Evolutionary conservation across 2,329 filamentous ascomycete genomes (phyloP).

Genomic region (Fusarium sp.): DNA sequence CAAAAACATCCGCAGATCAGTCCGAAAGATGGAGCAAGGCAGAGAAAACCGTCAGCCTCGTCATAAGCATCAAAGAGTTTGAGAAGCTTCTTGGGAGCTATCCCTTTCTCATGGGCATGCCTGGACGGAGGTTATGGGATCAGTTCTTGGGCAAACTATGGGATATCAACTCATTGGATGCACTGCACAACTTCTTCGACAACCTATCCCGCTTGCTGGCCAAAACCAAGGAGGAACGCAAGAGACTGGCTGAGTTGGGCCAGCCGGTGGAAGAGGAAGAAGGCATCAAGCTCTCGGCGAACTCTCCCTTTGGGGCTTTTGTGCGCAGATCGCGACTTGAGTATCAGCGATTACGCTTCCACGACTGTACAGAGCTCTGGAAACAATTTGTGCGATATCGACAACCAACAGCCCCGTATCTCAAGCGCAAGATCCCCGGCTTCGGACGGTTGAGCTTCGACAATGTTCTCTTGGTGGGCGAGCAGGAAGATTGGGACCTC

Average conservation of each 20-base stretch:
- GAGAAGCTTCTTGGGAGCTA: conserved; percentile 66
- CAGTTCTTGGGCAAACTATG: conserved; percentile 83
- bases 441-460: conserved; percentile 69
- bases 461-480: conserved; percentile 61
- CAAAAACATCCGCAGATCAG: conserved; percentile 44
- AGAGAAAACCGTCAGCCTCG: conserved; percentile 61
- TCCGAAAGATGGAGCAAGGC: conserved; percentile 58
- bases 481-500: conserved; percentile 60
- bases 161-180: conserved; percentile 83
- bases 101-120: conserved; percentile 66
- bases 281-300: conserved; percentile 72
- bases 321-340: conserved; percentile 81
- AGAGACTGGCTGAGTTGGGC: conserved; percentile 61
- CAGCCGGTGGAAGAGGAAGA: conserved; percentile 58
- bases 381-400: conserved; percentile 83
- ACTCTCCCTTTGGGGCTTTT: conserved; percentile 84
- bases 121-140: conserved; percentile 88
- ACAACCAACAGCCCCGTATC: conserved; percentile 74
- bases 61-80: conserved; percentile 67
- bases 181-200: conserved; percentile 80
- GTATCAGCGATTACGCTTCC: conserved; percentile 82
- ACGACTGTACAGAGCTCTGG: conserved; percentile 83
- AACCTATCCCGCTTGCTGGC: conserved; percentile 66
- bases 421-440: conserved; percentile 70
- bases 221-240: conserved; percentile 70